Evolutionary conservation across 192 early-diverging fungal species (phyloP).

Genomic region (Cetraspora pellucida): DNA sequence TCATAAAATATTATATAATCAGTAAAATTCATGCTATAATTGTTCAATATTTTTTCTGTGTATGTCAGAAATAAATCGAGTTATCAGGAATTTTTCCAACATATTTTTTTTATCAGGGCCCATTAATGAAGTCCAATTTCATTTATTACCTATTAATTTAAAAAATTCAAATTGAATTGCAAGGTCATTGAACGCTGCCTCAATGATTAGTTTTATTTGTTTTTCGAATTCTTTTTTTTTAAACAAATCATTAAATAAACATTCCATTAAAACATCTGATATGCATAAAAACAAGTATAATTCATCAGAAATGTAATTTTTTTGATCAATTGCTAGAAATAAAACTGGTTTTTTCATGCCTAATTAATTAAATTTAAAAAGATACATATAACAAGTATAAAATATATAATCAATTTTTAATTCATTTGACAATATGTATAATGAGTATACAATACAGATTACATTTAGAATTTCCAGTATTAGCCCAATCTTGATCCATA

Average conservation of each 20-base stretch:
- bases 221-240: too few relatives aligned
- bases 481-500: neutral
- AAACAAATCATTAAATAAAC: slow-evolving; percentile 10
- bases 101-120: neutral
- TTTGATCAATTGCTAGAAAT: neutral
- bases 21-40: neutral
- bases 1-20: neutral
- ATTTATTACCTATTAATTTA: neutral
- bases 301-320: neutral
- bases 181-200: neutral
- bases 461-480: neutral
- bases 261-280: slow-evolving; percentile 1
- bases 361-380: too few relatives aligned
- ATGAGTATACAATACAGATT: neutral
- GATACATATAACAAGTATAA: too few relatives aligned
- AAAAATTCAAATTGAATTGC: neutral
- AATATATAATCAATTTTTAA: too few relatives aligned
- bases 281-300: neutral
- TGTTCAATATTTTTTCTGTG: neutral
- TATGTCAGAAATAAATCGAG: neutral
- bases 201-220: neutral
- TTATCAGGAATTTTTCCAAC: neutral
- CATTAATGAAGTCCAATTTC: slow-evolving; percentile 1
- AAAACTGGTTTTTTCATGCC: neutral
- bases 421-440: too few relatives aligned